A percentile compares a stretch with the other conserved stretches of the same genome.
Evolutionary conservation across 352 stramenopile species (phyloP).

Genomic region (Halophytophthora polymorphica): DNA sequence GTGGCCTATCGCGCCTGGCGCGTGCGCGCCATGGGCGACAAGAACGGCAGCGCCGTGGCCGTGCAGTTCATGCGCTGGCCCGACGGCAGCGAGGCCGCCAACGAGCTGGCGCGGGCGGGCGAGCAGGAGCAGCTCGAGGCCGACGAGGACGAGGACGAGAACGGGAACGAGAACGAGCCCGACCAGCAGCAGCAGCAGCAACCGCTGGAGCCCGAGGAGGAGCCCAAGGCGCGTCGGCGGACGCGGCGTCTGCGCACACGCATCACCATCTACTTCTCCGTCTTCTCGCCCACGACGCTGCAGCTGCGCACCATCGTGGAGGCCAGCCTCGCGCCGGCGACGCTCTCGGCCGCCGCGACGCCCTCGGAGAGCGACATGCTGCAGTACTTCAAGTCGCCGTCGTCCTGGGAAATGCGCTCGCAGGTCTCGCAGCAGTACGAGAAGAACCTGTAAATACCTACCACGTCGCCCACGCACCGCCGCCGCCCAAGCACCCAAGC

Average conservation of each 20-base stretch:
- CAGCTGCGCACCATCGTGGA: constrained; percentile 66
- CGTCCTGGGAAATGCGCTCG: constrained; percentile 63
- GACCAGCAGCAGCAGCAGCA: constrained; percentile 33
- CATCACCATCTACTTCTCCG: constrained; percentile 63
- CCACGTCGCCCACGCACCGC: neutral
- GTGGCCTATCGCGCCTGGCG: constrained; percentile 69
- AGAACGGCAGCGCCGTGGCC: constrained; percentile 43
- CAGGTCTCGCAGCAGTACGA: constrained; percentile 64
- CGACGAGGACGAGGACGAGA: constrained; percentile 38
- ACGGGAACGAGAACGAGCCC: constrained; percentile 32
- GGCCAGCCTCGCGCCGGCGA: constrained; percentile 43
- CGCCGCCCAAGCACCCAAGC: neutral
- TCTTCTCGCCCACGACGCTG: constrained; percentile 41
- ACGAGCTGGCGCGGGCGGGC: neutral
- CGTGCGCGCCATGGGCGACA: constrained; percentile 43
- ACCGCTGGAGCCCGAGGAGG: constrained; percentile 47
- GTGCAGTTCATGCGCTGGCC: constrained; percentile 73
- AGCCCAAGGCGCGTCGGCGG: constrained; percentile 27
- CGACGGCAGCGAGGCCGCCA: constrained; percentile 15
- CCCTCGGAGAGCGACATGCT: constrained; percentile 61
- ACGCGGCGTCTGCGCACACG: constrained; percentile 44
- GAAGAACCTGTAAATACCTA: constrained; percentile 25
- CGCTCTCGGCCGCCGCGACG: constrained; percentile 15
- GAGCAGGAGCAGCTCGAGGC: constrained; percentile 20
- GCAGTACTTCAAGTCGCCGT: constrained; percentile 69